phyloP scores from a whole-genome alignment of 495 filamentous ascomycete species.

The Neurospora hispaniola region DNA sequence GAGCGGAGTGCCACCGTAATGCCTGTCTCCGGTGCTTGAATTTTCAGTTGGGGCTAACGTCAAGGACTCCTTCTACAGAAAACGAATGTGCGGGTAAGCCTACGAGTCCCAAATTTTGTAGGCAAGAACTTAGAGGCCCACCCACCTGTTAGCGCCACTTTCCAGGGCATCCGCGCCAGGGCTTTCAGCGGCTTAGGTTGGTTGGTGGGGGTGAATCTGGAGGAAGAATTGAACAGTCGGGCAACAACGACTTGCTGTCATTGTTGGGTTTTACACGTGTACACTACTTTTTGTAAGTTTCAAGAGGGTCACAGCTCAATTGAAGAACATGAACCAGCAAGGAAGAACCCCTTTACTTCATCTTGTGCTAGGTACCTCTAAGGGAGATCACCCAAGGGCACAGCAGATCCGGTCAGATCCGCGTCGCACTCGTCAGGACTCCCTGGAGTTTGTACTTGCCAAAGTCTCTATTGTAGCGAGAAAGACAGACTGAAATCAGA shows the following conservation, averaged over 20 bases:
- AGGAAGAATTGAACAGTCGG: neutral
- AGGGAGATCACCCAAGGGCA: neutral
- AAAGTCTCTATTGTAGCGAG: neutral
- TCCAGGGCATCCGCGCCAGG: neutral
- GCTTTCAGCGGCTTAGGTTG: neutral
- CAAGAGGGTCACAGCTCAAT: neutral
- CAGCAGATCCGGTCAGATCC: neutral
- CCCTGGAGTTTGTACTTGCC: neutral
- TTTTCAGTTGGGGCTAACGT: neutral
- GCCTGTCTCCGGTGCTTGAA: neutral
- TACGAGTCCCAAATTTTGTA: neutral
- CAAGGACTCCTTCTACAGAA: neutral
- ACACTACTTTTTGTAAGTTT: neutral
- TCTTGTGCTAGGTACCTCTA: neutral
- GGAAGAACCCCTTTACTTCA: neutral
- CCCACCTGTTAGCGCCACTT: neutral
- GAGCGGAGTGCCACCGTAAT: neutral
- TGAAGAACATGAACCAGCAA: neutral
- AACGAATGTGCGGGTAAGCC: neutral
- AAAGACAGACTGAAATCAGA: neutral
- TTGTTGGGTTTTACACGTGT: neutral
- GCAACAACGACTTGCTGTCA: neutral
- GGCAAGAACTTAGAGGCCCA: neutral
- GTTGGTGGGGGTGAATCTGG: neutral
- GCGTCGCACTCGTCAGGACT: neutral